Conservation (phyloP, 176 grass and related monocot species). For the Oryza rufipogon region DNA sequence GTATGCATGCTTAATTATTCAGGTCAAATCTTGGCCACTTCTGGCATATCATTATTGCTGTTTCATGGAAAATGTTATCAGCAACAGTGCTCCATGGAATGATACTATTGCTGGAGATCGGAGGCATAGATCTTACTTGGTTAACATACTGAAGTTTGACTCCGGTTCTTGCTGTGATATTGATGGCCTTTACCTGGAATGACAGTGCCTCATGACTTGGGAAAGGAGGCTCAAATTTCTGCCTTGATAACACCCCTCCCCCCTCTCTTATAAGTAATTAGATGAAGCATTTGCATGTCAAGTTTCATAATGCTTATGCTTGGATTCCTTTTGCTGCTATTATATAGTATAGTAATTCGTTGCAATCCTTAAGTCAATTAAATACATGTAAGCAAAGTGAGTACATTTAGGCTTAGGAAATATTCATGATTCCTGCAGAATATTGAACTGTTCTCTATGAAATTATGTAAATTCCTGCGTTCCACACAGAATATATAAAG, state of each 20-base stretch:
- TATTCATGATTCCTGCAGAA: background rate
- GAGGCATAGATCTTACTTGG: background rate
- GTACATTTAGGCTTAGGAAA: background rate
- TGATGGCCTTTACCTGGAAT: background rate
- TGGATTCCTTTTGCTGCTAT: background rate
- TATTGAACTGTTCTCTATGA: background rate
- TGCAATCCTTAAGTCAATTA: background rate
- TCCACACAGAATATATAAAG: background rate
- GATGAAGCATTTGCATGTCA: background rate
- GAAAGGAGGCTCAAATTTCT: background rate
- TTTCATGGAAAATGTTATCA: background rate
- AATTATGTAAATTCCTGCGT: background rate
- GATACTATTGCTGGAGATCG: slow-evolving; percentile 11
- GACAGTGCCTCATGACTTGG: background rate
- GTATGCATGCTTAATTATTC: background rate
- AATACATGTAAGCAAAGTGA: background rate
- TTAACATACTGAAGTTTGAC: background rate
- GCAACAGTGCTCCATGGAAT: background rate
- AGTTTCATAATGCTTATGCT: background rate
- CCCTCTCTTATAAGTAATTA: background rate
- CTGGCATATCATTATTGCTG: background rate
- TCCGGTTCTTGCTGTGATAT: background rate
- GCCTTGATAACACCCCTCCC: background rate
- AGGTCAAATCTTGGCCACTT: background rate
- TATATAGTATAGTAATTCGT: background rate